phyloP scores from a whole-genome alignment of 2,329 filamentous ascomycete genomes.

The Fusarium tricinctum region DNA sequence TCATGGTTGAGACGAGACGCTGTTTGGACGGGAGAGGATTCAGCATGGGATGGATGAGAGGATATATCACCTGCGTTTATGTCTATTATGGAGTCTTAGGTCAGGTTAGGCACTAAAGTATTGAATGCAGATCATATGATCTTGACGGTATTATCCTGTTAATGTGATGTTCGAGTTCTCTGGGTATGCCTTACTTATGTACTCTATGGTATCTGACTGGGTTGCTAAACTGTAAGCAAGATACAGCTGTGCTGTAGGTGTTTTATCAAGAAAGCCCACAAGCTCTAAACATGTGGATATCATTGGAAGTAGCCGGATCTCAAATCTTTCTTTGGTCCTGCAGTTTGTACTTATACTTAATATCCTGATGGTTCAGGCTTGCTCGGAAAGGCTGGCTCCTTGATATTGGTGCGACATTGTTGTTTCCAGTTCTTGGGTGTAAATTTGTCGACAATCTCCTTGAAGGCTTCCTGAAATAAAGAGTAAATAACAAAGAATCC shows the following conservation, averaged over 20 bases:
- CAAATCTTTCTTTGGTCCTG: neutral
- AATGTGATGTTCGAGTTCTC: neutral
- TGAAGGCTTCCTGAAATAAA: constrained; percentile 83
- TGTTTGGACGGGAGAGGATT: constrained; percentile 30
- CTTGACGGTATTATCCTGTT: constrained; percentile 8
- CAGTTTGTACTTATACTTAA: constrained; percentile 4
- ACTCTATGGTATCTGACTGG: neutral
- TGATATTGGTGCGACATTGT: constrained; percentile 64
- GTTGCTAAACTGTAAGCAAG: neutral
- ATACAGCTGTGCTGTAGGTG: neutral
- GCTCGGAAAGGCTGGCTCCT: constrained; percentile 60
- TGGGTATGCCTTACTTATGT: neutral
- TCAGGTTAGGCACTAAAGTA: constrained; percentile 45
- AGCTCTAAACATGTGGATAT: constrained; percentile 8
- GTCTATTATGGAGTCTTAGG: constrained; percentile 49
- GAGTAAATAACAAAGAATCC: constrained; percentile 21
- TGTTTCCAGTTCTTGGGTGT: constrained; percentile 83
- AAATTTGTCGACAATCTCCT: constrained; percentile 90
- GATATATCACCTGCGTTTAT: constrained; percentile 49
- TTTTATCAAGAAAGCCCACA: neutral
- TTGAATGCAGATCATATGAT: constrained; percentile 49
- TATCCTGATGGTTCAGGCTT: constrained; percentile 68
- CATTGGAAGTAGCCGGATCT: neutral
- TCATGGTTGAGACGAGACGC: constrained; percentile 44
- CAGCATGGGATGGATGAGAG: constrained; percentile 36